These are phyloP conservation scores for Neonothopanus nambi DNA, from an alignment of 1,284 basidiomycete species.

Conservation along the genomic window DNA sequence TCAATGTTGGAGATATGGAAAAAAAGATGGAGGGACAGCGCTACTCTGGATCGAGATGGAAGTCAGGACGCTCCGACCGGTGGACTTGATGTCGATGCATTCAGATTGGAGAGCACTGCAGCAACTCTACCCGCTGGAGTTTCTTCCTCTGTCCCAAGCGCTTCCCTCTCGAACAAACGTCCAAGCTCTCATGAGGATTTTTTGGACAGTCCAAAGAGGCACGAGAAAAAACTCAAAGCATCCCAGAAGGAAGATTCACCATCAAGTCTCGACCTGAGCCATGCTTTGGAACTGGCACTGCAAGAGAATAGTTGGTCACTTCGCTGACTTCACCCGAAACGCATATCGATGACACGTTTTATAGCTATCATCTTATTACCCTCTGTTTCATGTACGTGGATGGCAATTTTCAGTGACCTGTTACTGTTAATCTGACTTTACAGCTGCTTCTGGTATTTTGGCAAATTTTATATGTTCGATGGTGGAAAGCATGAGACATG, in stretches of 20 bases:
- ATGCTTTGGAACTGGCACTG: constrained; percentile 29
- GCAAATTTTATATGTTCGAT: constrained; percentile 6
- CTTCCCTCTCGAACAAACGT: constrained; percentile 16
- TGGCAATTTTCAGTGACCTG: background rate
- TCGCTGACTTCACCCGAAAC: background rate
- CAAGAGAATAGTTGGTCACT: constrained; percentile 33
- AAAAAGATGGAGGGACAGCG: constrained; percentile 46
- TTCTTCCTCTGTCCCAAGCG: constrained; percentile 7
- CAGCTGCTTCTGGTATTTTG: constrained; percentile 16
- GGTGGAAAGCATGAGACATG: background rate
- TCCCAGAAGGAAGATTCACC: background rate
- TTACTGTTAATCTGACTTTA: constrained; percentile 12
- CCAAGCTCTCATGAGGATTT: constrained; percentile 31
- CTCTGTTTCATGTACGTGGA: constrained; percentile 26
- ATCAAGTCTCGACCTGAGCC: constrained; percentile 20
- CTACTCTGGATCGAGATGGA: constrained; percentile 24
- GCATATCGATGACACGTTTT: background rate
- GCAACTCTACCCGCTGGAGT: constrained; percentile 31
- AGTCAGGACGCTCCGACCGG: constrained; percentile 29
- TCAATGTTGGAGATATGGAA: constrained; percentile 57
- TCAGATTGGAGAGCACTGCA: constrained; percentile 29
- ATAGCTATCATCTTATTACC: constrained; percentile 34
- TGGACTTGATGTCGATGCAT: constrained; percentile 31
- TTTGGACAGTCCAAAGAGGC: constrained; percentile 12
- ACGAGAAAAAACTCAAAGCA: background rate